Conservation (phyloP, 345 rosid genomes). For the Euphorbia lathyris region DNA sequence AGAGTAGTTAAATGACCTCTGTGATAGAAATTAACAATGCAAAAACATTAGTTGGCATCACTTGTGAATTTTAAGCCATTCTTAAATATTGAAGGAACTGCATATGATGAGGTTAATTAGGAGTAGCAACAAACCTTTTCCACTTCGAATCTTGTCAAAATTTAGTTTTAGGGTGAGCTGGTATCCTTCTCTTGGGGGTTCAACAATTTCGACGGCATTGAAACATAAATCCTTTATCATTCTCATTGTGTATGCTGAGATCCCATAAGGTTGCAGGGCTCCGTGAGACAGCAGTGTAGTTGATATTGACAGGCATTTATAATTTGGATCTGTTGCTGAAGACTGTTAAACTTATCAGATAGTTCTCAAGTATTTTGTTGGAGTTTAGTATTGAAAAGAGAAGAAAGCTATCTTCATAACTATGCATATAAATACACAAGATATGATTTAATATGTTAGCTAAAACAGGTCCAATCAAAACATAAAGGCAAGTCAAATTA, state of each 20-base stretch:
- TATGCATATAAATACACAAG: not conserved
- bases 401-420: not conserved
- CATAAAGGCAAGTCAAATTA: not conserved
- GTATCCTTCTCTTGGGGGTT: conserved; percentile 77
- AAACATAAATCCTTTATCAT: conserved; percentile 44
- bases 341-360: conserved; percentile 38
- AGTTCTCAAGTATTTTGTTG: not conserved
- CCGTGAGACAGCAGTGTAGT: conserved; percentile 60
- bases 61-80: not conserved
- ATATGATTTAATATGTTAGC: not conserved
- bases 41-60: not conserved
- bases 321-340: conserved; percentile 50
- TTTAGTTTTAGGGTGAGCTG: conserved; percentile 69
- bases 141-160: conserved; percentile 52
- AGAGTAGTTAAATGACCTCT: not conserved
- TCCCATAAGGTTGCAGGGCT: conserved; percentile 31
- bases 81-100: not conserved
- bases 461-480: not conserved
- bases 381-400: not conserved
- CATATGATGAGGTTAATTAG: not conserved
- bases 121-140: conserved; percentile 50
- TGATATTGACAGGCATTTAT: conserved; percentile 50
- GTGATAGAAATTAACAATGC: not conserved
- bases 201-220: conserved; percentile 62
- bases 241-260: conserved; percentile 41